Evolutionary conservation across 148 eudicot species (phyloP).

Genomic region (Chenopodium quinoa): DNA sequence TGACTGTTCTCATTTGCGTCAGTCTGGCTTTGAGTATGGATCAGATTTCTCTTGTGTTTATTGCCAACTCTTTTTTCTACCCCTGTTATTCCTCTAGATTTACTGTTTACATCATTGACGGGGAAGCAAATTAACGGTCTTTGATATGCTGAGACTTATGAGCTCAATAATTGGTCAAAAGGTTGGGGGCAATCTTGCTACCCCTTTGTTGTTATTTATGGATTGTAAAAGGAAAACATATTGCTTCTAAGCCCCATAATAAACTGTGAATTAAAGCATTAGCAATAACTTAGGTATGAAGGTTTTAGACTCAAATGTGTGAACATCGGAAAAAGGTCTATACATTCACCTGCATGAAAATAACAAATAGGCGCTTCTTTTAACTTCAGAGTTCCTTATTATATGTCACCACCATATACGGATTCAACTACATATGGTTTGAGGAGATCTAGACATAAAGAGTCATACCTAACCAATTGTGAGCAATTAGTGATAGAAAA

Average conservation of each 20-base stretch:
- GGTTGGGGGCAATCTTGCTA: background rate
- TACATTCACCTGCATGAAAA: background rate
- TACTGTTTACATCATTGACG: background rate
- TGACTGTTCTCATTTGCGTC: constrained; percentile 32
- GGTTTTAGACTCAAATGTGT: background rate
- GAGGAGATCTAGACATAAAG: background rate
- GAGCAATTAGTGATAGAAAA: background rate
- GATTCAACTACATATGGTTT: background rate
- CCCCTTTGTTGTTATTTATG: background rate
- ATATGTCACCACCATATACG: background rate
- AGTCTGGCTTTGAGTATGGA: constrained; percentile 35
- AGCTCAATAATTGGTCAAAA: background rate
- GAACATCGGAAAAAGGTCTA: background rate
- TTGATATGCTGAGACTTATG: constrained; percentile 1
- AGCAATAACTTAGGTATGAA: background rate
- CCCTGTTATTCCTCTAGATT: background rate
- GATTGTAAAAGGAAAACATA: background rate
- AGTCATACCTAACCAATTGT: background rate
- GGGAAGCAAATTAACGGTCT: background rate
- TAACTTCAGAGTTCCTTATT: background rate
- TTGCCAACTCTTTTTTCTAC: constrained; percentile 2
- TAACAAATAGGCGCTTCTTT: background rate
- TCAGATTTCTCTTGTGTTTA: constrained; percentile 21
- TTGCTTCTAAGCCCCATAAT: constrained; percentile 1
- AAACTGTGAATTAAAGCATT: background rate